Conservation (phyloP, 768 basidiomycete genomes). For the Lactarius vividus region DNA sequence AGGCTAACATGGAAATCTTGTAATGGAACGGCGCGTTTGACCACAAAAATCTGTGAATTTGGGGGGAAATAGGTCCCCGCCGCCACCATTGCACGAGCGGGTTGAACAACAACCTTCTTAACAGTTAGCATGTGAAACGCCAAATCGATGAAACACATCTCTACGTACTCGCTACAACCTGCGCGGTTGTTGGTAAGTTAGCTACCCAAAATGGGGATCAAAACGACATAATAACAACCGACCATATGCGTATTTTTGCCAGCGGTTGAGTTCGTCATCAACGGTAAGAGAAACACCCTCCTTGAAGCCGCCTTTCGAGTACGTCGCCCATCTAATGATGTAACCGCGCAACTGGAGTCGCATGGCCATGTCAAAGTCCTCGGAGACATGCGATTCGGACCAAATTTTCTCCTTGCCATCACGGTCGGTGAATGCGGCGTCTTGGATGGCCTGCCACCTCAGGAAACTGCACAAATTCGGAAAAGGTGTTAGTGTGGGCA, state of each 20-base stretch:
- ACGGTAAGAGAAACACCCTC: conserved; percentile 89
- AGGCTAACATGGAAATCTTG: conserved; percentile 53
- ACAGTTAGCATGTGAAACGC: conserved; percentile 35
- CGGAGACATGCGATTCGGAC: conserved; percentile 65
- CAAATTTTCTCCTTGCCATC: conserved; percentile 55
- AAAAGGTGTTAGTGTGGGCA: background rate
- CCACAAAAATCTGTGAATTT: conserved; percentile 77
- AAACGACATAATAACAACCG: conserved; percentile 26
- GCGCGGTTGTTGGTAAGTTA: background rate
- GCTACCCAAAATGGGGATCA: background rate
- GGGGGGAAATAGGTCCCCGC: conserved; percentile 76
- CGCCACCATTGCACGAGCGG: conserved; percentile 78
- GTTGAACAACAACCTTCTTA: conserved; percentile 57
- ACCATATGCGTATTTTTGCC: conserved; percentile 89
- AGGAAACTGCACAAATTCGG: conserved; percentile 37
- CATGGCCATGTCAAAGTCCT: conserved; percentile 70
- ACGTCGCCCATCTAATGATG: conserved; percentile 72
- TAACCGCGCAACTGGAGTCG: conserved; percentile 53
- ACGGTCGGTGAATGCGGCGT: conserved; percentile 50
- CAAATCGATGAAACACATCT: background rate
- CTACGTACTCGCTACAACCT: conserved; percentile 56
- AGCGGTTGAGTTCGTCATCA: conserved; percentile 88
- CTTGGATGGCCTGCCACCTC: conserved; percentile 58
- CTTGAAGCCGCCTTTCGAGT: conserved; percentile 80
- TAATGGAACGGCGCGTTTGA: conserved; percentile 51